phyloP scores from a whole-genome alignment of 495 filamentous ascomycete species.

The Xylaria sp. region DNA sequence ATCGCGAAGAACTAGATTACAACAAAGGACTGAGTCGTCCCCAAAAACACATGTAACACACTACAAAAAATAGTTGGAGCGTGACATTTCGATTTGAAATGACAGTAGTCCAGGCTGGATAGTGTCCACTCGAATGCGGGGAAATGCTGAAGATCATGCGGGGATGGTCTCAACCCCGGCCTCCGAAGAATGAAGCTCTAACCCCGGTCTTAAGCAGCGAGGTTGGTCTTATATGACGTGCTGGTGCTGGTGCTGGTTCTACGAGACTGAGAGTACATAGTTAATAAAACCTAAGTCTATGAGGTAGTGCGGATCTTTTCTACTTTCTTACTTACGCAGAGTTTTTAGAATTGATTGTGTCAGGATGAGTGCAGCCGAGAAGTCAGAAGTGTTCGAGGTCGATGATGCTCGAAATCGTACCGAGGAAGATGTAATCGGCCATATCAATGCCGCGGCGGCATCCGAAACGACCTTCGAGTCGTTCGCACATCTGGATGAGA shows the following conservation, averaged over 20 bases:
- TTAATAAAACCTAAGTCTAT: too few species aligned
- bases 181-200: not conserved
- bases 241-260: too few species aligned
- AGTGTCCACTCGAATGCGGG: slow-evolving; percentile 14
- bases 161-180: not conserved
- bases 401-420: slow-evolving; percentile 23
- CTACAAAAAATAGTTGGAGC: too few species aligned
- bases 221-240: not conserved
- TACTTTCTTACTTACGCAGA: not conserved
- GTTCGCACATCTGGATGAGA: slow-evolving; percentile 53
- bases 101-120: too few species aligned
- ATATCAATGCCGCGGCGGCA: slow-evolving; percentile 29
- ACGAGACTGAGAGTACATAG: too few species aligned
- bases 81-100: too few species aligned
- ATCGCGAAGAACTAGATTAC: too few species aligned
- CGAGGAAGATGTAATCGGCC: slow-evolving; percentile 29
- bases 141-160: slow-evolving; percentile 4
- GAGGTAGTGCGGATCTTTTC: not conserved
- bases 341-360: not conserved
- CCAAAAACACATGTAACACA: too few species aligned
- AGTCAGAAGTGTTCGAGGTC: slow-evolving; percentile 26
- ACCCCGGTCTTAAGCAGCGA: not conserved
- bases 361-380: slow-evolving; percentile 25
- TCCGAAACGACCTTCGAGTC: slow-evolving; percentile 37
- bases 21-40: too few species aligned